Evolutionary conservation across 345 rosid species (phyloP), one percentile per base, ranked within the genome.

Genomic region (Hibiscus mutabilis): DNA sequence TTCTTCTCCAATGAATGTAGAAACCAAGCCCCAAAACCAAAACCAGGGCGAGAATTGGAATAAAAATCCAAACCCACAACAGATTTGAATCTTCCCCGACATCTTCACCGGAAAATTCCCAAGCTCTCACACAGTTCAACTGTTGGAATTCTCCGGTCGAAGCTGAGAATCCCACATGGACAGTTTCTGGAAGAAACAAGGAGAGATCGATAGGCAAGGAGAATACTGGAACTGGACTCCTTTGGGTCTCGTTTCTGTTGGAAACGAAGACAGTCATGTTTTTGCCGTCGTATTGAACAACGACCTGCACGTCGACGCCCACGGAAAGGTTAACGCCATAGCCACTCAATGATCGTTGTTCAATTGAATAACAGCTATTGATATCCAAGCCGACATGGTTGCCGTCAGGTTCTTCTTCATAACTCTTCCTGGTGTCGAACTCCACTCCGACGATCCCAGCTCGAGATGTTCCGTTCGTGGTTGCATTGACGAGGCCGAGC

Each of bases 131-230:
- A 47, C 95, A 90, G 61, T 92, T 86, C 18, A 73, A 52, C 71
- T 86, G 52, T 0, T 81, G 79, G 69, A 37, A 69, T n/a, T 51
- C 35, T 27, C 93, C 74, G 9, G 89, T 88, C 2, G 93, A 88
- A 12, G 73, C 96, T 0, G 97, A 81, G 29, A 91, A 91, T 19
- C 91, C 98, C 2, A 91, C 80, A 16, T 62, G 79, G 57, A 91
- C 88, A 8, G 14, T 64, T 69, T 81, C 64, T 0, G 93, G 91
- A 31, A 93, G 90, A 68, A 71, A 68, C 1, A 0, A 1, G 1
- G 87, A 77, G 73, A 88, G 86, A 79, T 85, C 69, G n/a, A 88
- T 66, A 68, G 78, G 79, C 70, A 68, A 67, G 2, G 85, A 76
- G 7, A 90, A 25, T 19, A 84, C 71, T 0, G 70, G 87, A 71